Base-by-base conservation (phyloP, 129 eudicot genomes). In the Escallonia rubra region DNA sequence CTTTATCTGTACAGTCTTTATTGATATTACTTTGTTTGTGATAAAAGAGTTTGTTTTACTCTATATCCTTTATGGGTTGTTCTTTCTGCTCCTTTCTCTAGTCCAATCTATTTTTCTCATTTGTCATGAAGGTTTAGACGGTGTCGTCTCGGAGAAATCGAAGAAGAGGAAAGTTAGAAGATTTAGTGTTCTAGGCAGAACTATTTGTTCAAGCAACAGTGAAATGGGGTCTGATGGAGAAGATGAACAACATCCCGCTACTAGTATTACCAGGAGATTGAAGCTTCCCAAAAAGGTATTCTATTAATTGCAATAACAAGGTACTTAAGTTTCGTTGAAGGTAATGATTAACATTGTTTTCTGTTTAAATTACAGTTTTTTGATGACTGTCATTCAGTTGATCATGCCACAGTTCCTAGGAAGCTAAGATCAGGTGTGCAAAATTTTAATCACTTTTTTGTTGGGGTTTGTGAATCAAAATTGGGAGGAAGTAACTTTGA, bases 381-480 rank as follows among this genome's bases (percentile, higher is more conserved):
- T 50, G 61, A 74, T 68, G 82, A 64, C 7, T 57, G 67, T 58
- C 66, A 63, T 76, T 66, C 62, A 38, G 86, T 77, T 66, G 59
- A 77, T 67, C 80, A 68, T 66, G 74, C 72, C 50, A 58, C 85
- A 7, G 82, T 84, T 44, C 87, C 96, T 40, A 72, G 87, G 57
- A 88, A 85, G 79, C 78, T 67, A 51, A 85, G 96, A 34, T 88
- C 96, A 63, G 96, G 96, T 89, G 9, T 45, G 74, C 63, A 59
- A 43, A 6, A 40, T 72, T 43, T 53, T 8, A 4, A 41, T 54
- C n/a, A 43, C 43, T 14, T 23, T 23, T 23, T 23, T 23, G 34
- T 23, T 23, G 34, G 34, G 34, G 34, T 13, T 6, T 9, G 60
- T 42, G 11, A 44, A 8, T 47, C 54, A 9, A 41, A 10, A 10